Base-by-base conservation (phyloP, 495 filamentous ascomycete genomes). In the Letharia lupina region DNA sequence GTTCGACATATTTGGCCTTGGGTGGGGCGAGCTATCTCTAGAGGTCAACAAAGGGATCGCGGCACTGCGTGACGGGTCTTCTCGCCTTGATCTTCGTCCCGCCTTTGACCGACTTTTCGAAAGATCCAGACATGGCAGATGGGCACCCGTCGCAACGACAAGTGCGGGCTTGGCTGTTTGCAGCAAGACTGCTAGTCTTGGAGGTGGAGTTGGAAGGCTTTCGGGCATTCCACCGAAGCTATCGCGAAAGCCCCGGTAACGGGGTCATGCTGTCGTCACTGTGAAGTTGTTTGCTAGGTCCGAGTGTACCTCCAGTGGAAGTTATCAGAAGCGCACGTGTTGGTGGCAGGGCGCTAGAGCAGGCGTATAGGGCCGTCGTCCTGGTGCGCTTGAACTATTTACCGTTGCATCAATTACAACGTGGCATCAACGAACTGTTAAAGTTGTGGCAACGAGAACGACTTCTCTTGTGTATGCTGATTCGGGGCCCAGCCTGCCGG, bases 1-100 rank as follows among this genome's bases (percentile, higher is more conserved):
- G 91, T 75, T 99, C 95, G 78, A 99, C 93, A 80, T 99, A 98
- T 80, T 99, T 99, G 60, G 95, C 93, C 80, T 99, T 99, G 33
- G 94, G 94, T 66, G 94, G 89, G 62, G 95, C 94, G 77, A 92
- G 89, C 89, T 96, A 73, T 74, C 41, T 20, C 35, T 52, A 33
- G 39, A 35, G 47, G 60, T 75, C 40, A 75, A 68, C 59, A 45
- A 41, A 59, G 57, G 42, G 33, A 16, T 39, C 18, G 16, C 18
- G 58, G 5, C 39, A 67, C 16, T 9, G 11, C 2, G 11, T 59
- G 31, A 40, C 37, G 39, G 41, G 35, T 18, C 45, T 9, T 31
- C 84, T 73, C 60, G 91, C 91, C 85, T 98, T 98, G 73, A 96
- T 87, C 81, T 95, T 95, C 47, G 91, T 95, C 71, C 90, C 91